These are phyloP conservation scores for Chaetomidium leptoderma DNA, from an alignment of 495 filamentous ascomycete genomes.

Conservation along the genomic window DNA sequence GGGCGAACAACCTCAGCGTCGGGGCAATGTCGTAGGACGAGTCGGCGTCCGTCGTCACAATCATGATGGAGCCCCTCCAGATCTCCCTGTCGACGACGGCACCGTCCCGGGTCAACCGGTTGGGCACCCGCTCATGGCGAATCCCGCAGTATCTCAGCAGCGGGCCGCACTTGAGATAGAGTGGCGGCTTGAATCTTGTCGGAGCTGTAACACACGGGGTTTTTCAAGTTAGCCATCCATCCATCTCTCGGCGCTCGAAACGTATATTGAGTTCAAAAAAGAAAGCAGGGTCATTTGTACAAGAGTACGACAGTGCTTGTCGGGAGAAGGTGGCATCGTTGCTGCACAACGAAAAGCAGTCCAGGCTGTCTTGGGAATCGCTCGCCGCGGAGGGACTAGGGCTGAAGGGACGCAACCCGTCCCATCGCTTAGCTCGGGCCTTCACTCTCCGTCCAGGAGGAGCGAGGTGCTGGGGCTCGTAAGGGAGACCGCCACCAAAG, in stretches of 20 bases:
- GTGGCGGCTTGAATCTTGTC: conserved; percentile 72
- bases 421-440: conserved; percentile 17
- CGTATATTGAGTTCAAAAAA: not conserved
- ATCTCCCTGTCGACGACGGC: conserved; percentile 59
- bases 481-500: conserved; percentile 2
- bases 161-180: conserved; percentile 87
- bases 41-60: conserved; percentile 77
- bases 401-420: conserved; percentile 23
- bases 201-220: conserved; percentile 37
- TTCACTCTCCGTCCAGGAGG: conserved; percentile 12
- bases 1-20: conserved; percentile 73
- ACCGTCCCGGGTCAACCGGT: conserved; percentile 31
- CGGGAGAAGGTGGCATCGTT: conserved; percentile 13
- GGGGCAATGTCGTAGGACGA: conserved; percentile 79
- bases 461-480: conserved; percentile 16
- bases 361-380: conserved; percentile 22
- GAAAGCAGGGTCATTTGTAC: conserved; percentile 19
- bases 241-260: not conserved
- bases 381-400: conserved; percentile 18
- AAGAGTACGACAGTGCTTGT: conserved; percentile 12
- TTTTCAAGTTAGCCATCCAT: conserved; percentile 20
- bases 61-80: conserved; percentile 92
- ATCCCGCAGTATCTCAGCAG: conserved; percentile 87
- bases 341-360: conserved; percentile 22
- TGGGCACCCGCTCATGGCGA: conserved; percentile 45